Conservation (phyloP, 2,329 filamentous ascomycete species). For the Cladosporium halotolerans region DNA sequence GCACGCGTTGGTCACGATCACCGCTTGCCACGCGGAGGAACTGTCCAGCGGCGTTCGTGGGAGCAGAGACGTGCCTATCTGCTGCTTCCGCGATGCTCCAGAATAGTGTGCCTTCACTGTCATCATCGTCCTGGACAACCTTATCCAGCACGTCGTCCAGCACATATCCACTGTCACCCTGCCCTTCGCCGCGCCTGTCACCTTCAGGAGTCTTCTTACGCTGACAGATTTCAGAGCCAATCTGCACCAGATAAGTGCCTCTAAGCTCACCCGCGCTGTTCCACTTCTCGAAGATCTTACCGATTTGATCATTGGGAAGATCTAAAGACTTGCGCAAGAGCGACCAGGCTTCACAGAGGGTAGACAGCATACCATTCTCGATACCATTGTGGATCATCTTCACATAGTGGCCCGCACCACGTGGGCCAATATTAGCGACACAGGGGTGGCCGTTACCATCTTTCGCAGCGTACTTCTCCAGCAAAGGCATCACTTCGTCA, state of each 20-base stretch:
- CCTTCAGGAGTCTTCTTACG: neutral
- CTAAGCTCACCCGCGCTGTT: neutral
- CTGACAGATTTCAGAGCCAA: neutral
- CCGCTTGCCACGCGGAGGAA: neutral
- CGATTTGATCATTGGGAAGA: neutral
- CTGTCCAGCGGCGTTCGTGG: neutral
- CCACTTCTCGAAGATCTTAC: neutral
- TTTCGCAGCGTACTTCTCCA: slow-evolving; percentile 55
- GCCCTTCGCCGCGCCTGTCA: neutral
- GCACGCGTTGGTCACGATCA: neutral
- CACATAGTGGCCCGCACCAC: slow-evolving; percentile 60
- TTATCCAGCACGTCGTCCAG: neutral
- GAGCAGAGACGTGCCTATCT: neutral
- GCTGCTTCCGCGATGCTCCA: neutral
- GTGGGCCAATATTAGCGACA: slow-evolving; percentile 51
- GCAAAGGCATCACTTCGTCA: slow-evolving; percentile 52
- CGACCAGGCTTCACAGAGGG: neutral
- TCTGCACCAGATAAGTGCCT: neutral
- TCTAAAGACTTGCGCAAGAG: neutral
- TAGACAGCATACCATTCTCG: neutral
- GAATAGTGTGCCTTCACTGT: neutral
- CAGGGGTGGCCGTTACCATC: slow-evolving; percentile 52
- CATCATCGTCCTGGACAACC: neutral
- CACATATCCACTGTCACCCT: neutral
- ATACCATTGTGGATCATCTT: slow-evolving; percentile 70